Conservation (phyloP, 208 protist species). For the Leptomonas seymouri region DNA sequence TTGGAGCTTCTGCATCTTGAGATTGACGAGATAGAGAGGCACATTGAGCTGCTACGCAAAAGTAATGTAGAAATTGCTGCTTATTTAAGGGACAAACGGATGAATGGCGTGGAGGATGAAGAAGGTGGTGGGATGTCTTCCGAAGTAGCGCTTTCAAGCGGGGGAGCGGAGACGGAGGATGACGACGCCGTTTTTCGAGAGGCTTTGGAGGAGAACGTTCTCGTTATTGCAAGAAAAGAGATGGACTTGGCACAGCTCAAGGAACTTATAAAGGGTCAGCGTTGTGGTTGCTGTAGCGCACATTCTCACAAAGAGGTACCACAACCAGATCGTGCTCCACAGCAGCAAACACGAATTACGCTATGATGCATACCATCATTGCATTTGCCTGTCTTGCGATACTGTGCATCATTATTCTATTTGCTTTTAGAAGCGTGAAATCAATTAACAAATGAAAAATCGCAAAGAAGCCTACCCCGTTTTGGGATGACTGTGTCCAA, state of each 20-base stretch:
- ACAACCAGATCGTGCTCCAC: background rate
- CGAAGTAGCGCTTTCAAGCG: conserved; percentile 15
- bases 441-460: no score
- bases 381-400: no score
- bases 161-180: conserved; percentile 21
- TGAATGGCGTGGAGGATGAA: conserved; percentile 15
- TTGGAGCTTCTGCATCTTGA: conserved; percentile 65
- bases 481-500: no score
- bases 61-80: conserved; percentile 69
- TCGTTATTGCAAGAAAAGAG: conserved; percentile 40
- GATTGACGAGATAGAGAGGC: conserved; percentile 51
- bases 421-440: background rate
- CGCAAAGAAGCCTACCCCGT: no score
- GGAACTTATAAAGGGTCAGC: conserved; percentile 28
- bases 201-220: conserved; percentile 37
- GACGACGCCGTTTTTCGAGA: conserved; percentile 37
- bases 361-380: conserved; percentile 6
- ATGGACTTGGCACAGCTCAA: conserved; percentile 29
- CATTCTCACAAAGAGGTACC: conserved; percentile 7
- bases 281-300: conserved; percentile 32
- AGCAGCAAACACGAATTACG: conserved; percentile 13
- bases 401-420: background rate
- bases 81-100: conserved; percentile 20
- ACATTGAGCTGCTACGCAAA: conserved; percentile 59
- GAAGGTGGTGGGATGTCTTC: conserved; percentile 15